Percentiles rank a stretch among this genome's conserved stretches.
These are phyloP conservation scores for Cutaneotrichosporon cutaneum DNA, from an alignment of 1,284 basidiomycete species.

Conservation along the genomic window DNA sequence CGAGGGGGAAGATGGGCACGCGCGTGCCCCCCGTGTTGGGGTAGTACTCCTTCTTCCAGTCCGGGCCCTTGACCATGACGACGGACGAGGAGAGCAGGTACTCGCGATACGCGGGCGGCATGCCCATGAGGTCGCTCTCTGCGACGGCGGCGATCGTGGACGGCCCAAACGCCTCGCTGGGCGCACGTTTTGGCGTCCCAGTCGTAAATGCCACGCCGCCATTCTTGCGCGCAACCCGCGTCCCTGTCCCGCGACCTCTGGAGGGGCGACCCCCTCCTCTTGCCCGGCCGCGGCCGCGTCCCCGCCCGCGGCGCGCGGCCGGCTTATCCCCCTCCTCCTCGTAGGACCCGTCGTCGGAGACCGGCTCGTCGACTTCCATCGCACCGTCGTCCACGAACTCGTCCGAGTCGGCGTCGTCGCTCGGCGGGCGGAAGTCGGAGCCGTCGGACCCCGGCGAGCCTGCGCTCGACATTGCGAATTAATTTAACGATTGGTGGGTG, in stretches of 20 bases:
- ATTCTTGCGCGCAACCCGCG: neutral
- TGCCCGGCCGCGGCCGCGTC: neutral
- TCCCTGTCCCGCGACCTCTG: neutral
- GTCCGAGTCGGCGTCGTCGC: conserved; percentile 11
- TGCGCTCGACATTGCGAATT: neutral
- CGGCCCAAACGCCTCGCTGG: conserved; percentile 4
- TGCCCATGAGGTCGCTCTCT: conserved; percentile 9
- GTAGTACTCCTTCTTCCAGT: neutral
- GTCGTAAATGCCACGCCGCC: neutral
- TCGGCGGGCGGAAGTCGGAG: conserved; percentile 8
- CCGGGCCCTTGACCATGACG: conserved; percentile 5
- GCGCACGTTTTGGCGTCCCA: neutral
- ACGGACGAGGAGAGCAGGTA: conserved; percentile 8
- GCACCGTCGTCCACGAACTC: conserved; percentile 1
- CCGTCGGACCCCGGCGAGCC: neutral
- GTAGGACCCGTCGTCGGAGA: neutral
- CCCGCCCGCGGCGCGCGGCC: neutral
- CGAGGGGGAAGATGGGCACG: conserved; percentile 26
- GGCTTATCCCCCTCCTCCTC: neutral
- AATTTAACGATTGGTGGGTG: neutral
- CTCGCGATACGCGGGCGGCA: conserved; percentile 19
- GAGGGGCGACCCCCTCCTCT: neutral
- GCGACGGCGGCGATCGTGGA: conserved; percentile 4
- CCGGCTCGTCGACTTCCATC: neutral
- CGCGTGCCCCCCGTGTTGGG: conserved; percentile 6